Conservation (phyloP, 2,329 filamentous ascomycete genomes). For the Dactylellina haptotyla region DNA sequence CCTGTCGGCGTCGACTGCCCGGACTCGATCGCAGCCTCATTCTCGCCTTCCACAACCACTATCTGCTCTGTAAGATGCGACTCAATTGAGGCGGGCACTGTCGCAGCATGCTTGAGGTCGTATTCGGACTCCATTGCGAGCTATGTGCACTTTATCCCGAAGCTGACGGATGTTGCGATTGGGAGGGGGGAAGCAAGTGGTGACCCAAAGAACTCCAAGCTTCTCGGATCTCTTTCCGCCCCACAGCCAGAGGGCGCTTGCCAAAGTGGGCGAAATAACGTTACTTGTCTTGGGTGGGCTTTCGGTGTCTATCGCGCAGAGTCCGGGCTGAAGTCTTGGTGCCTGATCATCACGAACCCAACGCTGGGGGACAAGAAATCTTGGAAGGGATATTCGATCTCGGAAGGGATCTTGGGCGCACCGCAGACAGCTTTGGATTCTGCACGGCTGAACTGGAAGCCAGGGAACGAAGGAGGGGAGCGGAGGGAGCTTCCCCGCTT, state of each 20-base stretch:
- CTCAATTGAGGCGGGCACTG: slow-evolving; percentile 34
- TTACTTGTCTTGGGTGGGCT: not conserved
- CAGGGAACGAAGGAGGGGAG: too few species aligned
- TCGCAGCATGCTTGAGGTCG: slow-evolving; percentile 26
- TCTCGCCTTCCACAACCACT: not conserved
- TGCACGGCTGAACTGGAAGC: not conserved
- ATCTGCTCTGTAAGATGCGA: not conserved
- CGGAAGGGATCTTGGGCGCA: too few species aligned
- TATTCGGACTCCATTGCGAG: slow-evolving; percentile 26
- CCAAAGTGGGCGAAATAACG: not conserved
- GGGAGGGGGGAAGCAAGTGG: not conserved
- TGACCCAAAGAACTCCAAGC: not conserved
- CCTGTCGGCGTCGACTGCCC: slow-evolving; percentile 44
- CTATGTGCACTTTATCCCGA: not conserved
- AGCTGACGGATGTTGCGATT: not conserved
- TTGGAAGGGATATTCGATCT: too few species aligned
- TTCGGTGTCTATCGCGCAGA: too few species aligned
- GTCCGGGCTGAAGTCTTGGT: too few species aligned
- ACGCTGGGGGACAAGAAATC: too few species aligned
- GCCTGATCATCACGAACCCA: too few species aligned
- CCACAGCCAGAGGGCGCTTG: not conserved
- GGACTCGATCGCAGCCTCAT: slow-evolving; percentile 27
- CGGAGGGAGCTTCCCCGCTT: slow-evolving; percentile 44
- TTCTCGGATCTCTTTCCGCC: not conserved
- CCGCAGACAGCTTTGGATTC: not conserved